Conservation (phyloP, 1,284 basidiomycete species). For the Rhodotorula sp. region DNA sequence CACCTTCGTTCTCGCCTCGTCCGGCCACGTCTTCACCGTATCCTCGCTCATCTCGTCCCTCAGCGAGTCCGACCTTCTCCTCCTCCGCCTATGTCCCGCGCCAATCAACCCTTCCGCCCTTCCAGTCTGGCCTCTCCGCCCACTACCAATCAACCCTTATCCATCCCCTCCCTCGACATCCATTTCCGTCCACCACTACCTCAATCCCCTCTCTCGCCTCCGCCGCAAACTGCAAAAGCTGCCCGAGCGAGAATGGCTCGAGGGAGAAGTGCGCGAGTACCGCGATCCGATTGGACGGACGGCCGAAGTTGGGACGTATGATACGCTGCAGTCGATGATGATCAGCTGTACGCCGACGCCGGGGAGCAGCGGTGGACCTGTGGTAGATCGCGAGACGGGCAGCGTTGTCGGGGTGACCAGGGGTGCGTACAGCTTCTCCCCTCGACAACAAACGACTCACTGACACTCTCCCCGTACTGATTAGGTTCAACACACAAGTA, state of each 20-base stretch:
- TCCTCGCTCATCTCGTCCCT: conserved; percentile 59
- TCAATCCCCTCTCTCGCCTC: conserved; percentile 25
- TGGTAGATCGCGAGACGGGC: conserved; percentile 64
- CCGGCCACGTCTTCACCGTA: conserved; percentile 46
- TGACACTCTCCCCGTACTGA: too few species aligned
- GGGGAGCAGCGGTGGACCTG: conserved; percentile 69
- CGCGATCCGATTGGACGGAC: conserved; percentile 56
- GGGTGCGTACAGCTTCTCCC: conserved; percentile 49
- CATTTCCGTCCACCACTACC: conserved; percentile 54
- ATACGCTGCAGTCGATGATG: conserved; percentile 62
- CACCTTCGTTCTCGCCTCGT: conserved; percentile 47
- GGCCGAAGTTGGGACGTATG: conserved; percentile 65
- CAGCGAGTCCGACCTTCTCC: conserved; percentile 61
- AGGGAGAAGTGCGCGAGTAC: conserved; percentile 60
- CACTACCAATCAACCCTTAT: conserved; percentile 68
- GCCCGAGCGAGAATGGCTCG: conserved; percentile 59
- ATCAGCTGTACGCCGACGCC: conserved; percentile 62
- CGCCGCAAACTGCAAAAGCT: conserved; percentile 26
- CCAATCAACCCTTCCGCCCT: conserved; percentile 39
- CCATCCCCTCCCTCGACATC: conserved; percentile 58
- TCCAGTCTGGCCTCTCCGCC: conserved; percentile 54
- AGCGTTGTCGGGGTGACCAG: conserved; percentile 68
- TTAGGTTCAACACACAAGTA: conserved; percentile 27
- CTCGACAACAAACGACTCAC: background rate
- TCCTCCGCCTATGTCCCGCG: conserved; percentile 39